Percentiles rank a stretch among this genome's conserved stretches.
phyloP scores from a whole-genome alignment of 2,329 filamentous ascomycete species.

The Calonectria naviculata region DNA sequence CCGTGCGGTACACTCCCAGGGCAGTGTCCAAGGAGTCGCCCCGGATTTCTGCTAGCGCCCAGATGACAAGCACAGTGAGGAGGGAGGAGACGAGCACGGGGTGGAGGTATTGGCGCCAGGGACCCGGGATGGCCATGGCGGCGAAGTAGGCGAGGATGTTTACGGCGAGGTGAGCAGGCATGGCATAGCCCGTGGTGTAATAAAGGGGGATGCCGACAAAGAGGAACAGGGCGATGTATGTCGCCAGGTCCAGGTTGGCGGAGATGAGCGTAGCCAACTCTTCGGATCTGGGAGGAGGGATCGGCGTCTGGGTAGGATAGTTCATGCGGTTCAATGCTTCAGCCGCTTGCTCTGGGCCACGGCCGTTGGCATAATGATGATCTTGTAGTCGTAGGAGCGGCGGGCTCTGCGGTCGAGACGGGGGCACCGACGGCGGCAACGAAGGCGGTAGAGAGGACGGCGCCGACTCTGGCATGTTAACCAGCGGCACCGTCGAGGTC shows the following conservation, averaged over 20 bases:
- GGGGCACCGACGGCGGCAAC: conserved; percentile 25
- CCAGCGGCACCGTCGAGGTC: conserved; percentile 35
- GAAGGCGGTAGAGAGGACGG: conserved; percentile 32
- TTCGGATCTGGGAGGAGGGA: conserved; percentile 58
- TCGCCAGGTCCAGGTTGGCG: conserved; percentile 56
- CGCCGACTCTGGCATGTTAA: conserved; percentile 27
- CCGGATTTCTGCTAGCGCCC: conserved; percentile 60
- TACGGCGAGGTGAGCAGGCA: conserved; percentile 58
- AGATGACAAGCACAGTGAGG: conserved; percentile 63
- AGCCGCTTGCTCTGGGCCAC: conserved; percentile 25
- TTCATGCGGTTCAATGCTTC: conserved; percentile 32
- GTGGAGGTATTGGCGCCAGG: conserved; percentile 65
- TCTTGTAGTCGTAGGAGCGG: conserved; percentile 42
- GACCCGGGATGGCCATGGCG: conserved; percentile 59
- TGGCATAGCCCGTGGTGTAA: conserved; percentile 63
- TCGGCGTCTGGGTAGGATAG: conserved; percentile 51
- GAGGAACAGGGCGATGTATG: conserved; percentile 58
- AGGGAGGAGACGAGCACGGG: conserved; percentile 68
- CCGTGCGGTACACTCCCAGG: conserved; percentile 62
- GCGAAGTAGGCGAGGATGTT: conserved; percentile 64
- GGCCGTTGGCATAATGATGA: conserved; percentile 38
- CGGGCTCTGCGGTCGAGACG: conserved; percentile 40
- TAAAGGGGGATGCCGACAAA: conserved; percentile 66
- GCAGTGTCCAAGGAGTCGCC: conserved; percentile 53
- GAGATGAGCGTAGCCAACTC: conserved; percentile 61